These are phyloP conservation scores for Kernera saxatilis DNA, from an alignment of 345 rosid genomes.

Conservation along the genomic window DNA sequence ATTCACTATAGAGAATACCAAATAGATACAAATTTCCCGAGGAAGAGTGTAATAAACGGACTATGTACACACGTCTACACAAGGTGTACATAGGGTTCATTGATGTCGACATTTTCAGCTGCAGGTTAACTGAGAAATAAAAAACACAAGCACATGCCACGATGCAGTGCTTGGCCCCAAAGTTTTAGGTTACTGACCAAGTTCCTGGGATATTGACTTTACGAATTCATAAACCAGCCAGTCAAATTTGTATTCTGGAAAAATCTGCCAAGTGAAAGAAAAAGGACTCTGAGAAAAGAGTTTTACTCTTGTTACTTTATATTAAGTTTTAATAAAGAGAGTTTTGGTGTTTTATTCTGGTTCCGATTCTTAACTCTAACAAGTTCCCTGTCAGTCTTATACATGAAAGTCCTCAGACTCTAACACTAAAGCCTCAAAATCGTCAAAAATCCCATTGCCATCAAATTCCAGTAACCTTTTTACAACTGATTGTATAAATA, in stretches of 20 bases:
- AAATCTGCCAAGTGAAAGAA: constrained; percentile 46
- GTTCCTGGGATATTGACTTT: constrained; percentile 60
- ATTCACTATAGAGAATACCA: neutral
- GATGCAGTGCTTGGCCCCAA: neutral
- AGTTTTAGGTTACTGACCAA: constrained; percentile 50
- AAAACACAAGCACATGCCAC: neutral
- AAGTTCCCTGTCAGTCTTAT: too few relatives aligned
- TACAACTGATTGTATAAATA: constrained; percentile 36
- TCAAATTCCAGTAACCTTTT: constrained; percentile 24
- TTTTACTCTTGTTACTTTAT: too few relatives aligned
- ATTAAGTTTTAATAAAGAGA: too few relatives aligned
- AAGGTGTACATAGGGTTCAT: neutral
- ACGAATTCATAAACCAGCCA: constrained; percentile 76
- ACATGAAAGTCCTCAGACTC: neutral
- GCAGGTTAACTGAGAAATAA: neutral
- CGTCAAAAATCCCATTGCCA: neutral
- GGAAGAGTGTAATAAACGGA: neutral
- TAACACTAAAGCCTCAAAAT: neutral
- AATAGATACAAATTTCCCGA: neutral
- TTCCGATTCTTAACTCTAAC: too few relatives aligned
- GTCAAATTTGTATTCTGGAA: constrained; percentile 78
- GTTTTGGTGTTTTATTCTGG: too few relatives aligned
- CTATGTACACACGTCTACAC: neutral
- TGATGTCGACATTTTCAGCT: neutral
- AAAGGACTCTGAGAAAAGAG: neutral